Conservation (phyloP, 176 grass and related monocot genomes). For the Rhynchospora tenuis region DNA sequence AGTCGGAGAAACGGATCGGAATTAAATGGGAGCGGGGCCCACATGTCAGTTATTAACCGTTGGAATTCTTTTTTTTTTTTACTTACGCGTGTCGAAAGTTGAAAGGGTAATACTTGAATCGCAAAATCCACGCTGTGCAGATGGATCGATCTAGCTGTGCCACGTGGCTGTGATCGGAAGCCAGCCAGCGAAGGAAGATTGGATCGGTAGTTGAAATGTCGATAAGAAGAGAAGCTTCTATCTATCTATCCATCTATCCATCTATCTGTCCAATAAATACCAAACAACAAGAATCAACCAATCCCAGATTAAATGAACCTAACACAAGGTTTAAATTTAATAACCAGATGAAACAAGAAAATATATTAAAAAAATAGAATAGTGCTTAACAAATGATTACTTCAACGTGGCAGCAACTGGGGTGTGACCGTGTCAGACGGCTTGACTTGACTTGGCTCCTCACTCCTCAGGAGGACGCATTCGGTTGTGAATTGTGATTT, state of each 20-base stretch:
- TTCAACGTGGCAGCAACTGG: no score
- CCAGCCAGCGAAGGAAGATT: neutral
- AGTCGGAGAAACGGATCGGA: neutral
- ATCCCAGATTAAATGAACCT: neutral
- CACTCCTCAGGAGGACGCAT: no score
- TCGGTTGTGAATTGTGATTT: no score
- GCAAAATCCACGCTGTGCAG: no score
- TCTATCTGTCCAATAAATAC: neutral
- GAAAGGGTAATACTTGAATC: no score
- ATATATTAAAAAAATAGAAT: neutral
- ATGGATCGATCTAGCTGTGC: neutral
- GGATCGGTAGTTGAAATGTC: neutral
- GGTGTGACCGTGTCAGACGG: no score
- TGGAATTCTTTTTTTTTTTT: no score
- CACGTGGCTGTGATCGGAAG: slow-evolving; percentile 1
- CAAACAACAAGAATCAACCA: neutral
- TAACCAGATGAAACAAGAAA: neutral
- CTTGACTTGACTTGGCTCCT: no score
- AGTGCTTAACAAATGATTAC: no score
- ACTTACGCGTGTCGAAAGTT: no score
- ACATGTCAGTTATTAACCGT: neutral
- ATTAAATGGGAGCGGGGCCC: neutral
- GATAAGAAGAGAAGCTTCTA: neutral
- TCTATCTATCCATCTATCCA: neutral
- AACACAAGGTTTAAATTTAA: neutral